Base-by-base conservation (phyloP, 1,139 yeast genomes). In the Entelexis paramagnoliae region DNA sequence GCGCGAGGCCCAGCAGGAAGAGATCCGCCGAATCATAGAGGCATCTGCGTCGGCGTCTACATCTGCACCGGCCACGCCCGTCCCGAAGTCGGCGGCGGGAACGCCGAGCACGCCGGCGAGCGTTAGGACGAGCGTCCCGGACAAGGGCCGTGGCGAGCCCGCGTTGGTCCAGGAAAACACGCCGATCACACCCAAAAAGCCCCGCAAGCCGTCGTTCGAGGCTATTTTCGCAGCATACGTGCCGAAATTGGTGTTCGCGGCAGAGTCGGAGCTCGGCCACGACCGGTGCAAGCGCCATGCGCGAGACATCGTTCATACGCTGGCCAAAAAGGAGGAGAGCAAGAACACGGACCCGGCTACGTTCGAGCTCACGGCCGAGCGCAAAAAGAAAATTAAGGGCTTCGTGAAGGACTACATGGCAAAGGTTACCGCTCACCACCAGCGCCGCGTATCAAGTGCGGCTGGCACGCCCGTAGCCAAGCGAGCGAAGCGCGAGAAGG, bases 271-370 rank as follows among this genome's bases (percentile, higher is more conserved):
- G 52, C 72, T 89, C 24, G 91, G 88, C 2, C 79, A 79, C 55
- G 94, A 84, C 4, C 75, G 79, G 52, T 65, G 87, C 50, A 91
- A 88, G 67, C 76, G 76, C 34, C 83, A 91, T 65, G 86, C 96
- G 1, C 77, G 80, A 58, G 96, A 88, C 29, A 76, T 87, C 55
- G 86, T 81, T 2, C 76, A 78, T 55, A 69, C 70, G 0, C 69
- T 88, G 48, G 77, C 80, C 0, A 71, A 73, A 7, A 87, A 87
- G 63, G 95, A 88, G 64, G 56, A 58, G 58, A 50, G 53, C 22
- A 61, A 62, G 10, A 50, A 55, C 22, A 38, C 46, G 2, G 41
- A 32, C 4, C 20, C 39, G 14, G 55, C 54, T 30, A 54, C 91
- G 0, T 63, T 64, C 16, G 81, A 79, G 56, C 70, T 86, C 44